A percentile compares a stretch with the other conserved stretches of the same genome.
Conservation (phyloP, 441 rosid species). For the Biscutella auriculata region DNA sequence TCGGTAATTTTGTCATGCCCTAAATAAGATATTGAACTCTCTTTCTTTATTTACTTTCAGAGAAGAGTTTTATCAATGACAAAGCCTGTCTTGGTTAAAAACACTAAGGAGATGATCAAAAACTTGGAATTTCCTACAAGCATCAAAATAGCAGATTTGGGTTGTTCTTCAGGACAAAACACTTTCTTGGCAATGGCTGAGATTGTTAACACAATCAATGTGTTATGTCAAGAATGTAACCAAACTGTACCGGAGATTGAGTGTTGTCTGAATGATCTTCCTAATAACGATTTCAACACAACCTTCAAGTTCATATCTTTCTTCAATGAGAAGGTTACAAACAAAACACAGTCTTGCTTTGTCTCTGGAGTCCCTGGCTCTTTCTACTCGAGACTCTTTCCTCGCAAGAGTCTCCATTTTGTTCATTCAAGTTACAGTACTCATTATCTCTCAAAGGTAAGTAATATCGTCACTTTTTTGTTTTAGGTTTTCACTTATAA, state of each 20-base stretch:
- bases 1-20: too few relatives aligned
- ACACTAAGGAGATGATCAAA: background rate
- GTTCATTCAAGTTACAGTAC: conserved; percentile 8
- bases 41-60: background rate
- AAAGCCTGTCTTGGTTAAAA: conserved; percentile 1
- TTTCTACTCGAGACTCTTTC: conserved; percentile 26
- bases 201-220: background rate
- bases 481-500: too few relatives aligned
- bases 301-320: conserved; percentile 6
- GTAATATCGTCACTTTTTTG: too few relatives aligned
- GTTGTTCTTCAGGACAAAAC: conserved; percentile 12
- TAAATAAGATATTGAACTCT: too few relatives aligned
- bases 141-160: conserved; percentile 16
- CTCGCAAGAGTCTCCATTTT: conserved; percentile 22
- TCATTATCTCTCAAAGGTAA: conserved; percentile 10
- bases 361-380: conserved; percentile 26
- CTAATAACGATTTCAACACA: conserved; percentile 13
- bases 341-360: conserved; percentile 15
- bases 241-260: conserved; percentile 6
- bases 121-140: background rate
- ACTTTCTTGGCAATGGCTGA: conserved; percentile 11
- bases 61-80: background rate
- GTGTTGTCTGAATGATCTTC: conserved; percentile 16
- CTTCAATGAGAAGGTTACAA: background rate
- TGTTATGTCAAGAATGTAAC: background rate